Evolutionary conservation across 352 stramenopile species (phyloP), one percentile per base, ranked within the genome.

Genomic region (Proteromonas lacertae): DNA sequence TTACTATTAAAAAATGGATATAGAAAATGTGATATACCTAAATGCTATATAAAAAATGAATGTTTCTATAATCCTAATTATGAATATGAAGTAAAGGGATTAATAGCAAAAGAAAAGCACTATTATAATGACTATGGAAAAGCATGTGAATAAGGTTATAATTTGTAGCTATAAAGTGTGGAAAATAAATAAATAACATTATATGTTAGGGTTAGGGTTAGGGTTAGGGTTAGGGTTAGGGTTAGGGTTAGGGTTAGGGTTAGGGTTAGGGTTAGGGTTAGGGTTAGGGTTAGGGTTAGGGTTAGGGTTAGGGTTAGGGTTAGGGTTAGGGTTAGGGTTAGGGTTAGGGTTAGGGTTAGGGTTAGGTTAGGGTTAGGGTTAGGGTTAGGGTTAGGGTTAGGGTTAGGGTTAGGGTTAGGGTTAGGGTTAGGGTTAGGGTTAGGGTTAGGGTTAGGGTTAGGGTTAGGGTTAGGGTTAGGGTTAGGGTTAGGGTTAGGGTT

Each of bases 371-470:
- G n/a, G n/a, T n/a, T n/a, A 43, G 39, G 39, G 39, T 44, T 44
- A 44, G 39, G 39, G 39, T 44, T 44, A 44, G 39, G 39, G 39
- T 44, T 44, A 44, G 39, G 39, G 39, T 44, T 44, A 44, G 39
- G 39, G 39, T 44, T 44, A 44, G 39, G 39, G 39, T 44, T 44
- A 44, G 39, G 39, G 39, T 44, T 44, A 44, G 39, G 39, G 39
- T 44, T 29, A 29, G 19, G 37, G 37, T 42, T 42, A 42, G 19
- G 37, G 37, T 36, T 42, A 36, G 19, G 37, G 19, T 34, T 42
- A 42, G 19, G 19, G 19, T 29, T 44, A 44, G 39, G 39, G 39
- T 44, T 44, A 44, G 39, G 39, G 39, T 44, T 44, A 44, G 39
- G 39, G 39, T 41, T 44, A 44, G 39, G 33, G 39, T 44, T 44